These are phyloP conservation scores for Jamesozyma rosinii DNA, from an alignment of 805 yeast genomes.

Conservation along the genomic window DNA sequence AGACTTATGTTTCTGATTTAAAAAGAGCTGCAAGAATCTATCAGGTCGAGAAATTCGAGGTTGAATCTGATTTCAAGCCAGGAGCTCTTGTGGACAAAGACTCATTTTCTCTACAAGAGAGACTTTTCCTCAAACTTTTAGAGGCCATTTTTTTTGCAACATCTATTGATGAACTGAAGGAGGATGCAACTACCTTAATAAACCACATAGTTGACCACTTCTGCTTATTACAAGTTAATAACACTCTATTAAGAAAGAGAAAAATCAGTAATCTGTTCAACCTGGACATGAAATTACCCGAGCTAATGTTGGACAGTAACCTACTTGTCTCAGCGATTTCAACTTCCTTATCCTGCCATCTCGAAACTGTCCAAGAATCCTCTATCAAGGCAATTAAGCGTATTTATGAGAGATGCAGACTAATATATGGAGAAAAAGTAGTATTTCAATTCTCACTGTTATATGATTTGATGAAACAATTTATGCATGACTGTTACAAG, in stretches of 20 bases:
- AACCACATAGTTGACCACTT: constrained; percentile 69
- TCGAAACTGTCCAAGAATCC: constrained; percentile 55
- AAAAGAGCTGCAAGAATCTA: constrained; percentile 41
- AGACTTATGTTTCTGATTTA: constrained; percentile 35
- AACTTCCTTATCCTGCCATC: constrained; percentile 71
- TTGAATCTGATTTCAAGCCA: constrained; percentile 31
- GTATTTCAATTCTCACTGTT: constrained; percentile 67
- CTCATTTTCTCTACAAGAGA: constrained; percentile 52
- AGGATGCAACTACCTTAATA: constrained; percentile 55
- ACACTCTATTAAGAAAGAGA: constrained; percentile 58
- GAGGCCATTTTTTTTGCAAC: constrained; percentile 69
- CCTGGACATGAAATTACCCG: constrained; percentile 73
- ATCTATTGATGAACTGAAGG: constrained; percentile 61
- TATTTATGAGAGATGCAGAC: constrained; percentile 51
- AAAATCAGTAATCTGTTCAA: constrained; percentile 62
- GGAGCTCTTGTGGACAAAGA: constrained; percentile 40
- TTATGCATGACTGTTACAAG: constrained; percentile 86
- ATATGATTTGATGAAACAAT: constrained; percentile 65
- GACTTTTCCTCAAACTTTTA: constrained; percentile 51
- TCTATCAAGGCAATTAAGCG: constrained; percentile 60
- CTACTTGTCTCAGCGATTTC: constrained; percentile 67
- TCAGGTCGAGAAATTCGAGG: constrained; percentile 17
- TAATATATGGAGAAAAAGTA: constrained; percentile 61
- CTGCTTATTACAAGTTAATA: constrained; percentile 66
- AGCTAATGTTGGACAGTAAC: constrained; percentile 56